Percentiles rank a stretch among this genome's conserved stretches.
These are phyloP conservation scores for Diaporthe sp. DNA, from an alignment of 2,329 filamentous ascomycete genomes.

Conservation along the genomic window DNA sequence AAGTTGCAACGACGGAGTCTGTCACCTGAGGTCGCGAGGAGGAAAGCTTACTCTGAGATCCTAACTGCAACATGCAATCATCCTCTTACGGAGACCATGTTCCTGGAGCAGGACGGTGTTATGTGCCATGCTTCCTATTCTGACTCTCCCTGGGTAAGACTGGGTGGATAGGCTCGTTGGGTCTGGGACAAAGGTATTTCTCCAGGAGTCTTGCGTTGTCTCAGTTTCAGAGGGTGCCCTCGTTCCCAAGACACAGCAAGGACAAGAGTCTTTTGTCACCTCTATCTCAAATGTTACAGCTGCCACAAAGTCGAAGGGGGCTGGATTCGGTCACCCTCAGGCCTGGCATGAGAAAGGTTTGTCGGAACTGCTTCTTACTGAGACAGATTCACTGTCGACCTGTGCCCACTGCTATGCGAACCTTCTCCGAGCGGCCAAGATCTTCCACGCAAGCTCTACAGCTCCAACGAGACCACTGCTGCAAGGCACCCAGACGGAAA, in stretches of 20 bases:
- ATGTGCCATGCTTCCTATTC: background rate
- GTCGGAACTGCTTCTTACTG: background rate
- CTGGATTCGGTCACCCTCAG: background rate
- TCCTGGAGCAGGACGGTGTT: background rate
- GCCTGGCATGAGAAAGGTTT: background rate
- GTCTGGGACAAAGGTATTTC: background rate
- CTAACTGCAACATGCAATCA: background rate
- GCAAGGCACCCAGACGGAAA: background rate
- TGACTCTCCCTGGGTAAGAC: slow-evolving; percentile 10
- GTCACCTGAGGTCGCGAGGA: background rate
- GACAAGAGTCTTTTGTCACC: background rate
- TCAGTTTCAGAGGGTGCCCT: background rate
- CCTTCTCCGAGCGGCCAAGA: background rate
- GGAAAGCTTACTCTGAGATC: background rate
- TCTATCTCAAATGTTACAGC: background rate
- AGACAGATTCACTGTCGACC: background rate
- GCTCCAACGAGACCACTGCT: background rate
- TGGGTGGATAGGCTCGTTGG: background rate
- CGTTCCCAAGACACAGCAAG: background rate
- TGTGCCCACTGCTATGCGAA: background rate
- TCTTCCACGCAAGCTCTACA: background rate
- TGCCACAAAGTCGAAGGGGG: background rate
- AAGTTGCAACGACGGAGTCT: background rate
- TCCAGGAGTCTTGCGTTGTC: background rate
- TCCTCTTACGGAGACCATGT: background rate